These are phyloP conservation scores for Daldinia grandis DNA, from an alignment of 495 filamentous ascomycete species.

Conservation along the genomic window DNA sequence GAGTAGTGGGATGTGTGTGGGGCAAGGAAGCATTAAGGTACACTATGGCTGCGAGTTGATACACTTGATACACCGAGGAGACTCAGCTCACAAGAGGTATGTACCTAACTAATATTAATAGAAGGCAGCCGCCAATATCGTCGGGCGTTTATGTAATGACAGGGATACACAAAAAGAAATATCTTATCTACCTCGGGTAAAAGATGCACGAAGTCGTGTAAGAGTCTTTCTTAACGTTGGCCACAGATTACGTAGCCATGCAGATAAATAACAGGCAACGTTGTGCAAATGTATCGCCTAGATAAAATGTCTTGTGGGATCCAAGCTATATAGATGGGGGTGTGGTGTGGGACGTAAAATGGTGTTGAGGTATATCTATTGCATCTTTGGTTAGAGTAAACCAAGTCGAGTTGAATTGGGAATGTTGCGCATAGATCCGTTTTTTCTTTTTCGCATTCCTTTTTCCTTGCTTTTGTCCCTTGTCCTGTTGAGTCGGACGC, in stretches of 20 bases:
- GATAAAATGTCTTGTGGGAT: constrained; percentile 19
- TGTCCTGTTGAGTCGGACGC: constrained; percentile 31
- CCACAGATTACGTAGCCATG: constrained; percentile 49
- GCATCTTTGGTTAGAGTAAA: constrained; percentile 40
- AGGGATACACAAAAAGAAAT: constrained; percentile 6
- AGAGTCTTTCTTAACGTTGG: constrained; percentile 22
- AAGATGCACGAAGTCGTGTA: constrained; percentile 15
- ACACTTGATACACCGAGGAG: constrained; percentile 33
- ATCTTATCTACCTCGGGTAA: constrained; percentile 33
- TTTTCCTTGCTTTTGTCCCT: constrained; percentile 31
- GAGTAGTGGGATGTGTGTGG: constrained; percentile 38
- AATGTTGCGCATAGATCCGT: constrained; percentile 17
- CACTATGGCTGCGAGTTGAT: not conserved
- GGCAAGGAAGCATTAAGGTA: constrained; percentile 21
- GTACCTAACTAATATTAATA: not conserved
- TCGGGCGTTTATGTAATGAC: constrained; percentile 11
- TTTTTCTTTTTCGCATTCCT: constrained; percentile 20
- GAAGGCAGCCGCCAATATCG: not conserved
- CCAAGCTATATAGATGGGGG: constrained; percentile 37
- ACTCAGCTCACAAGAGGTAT: constrained; percentile 23
- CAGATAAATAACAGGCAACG: constrained; percentile 40
- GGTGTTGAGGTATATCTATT: constrained; percentile 34
- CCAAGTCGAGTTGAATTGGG: constrained; percentile 8
- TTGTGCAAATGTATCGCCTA: constrained; percentile 36
- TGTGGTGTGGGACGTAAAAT: constrained; percentile 22